Evolutionary conservation across 169 alveolate species (phyloP), one percentile per base, ranked within the genome.

Genomic region (Cryptosporidium parvum): DNA sequence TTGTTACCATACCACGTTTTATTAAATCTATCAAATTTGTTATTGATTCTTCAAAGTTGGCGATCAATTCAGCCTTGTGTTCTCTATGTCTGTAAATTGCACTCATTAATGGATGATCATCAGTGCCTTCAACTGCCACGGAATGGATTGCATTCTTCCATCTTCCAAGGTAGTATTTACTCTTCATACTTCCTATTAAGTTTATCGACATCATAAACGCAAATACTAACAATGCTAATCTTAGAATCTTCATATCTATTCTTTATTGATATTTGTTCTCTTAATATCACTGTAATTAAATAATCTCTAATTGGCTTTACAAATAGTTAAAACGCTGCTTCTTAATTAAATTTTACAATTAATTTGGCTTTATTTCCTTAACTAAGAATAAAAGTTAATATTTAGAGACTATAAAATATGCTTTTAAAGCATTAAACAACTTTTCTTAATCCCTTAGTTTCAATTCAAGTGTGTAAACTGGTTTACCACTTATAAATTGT

Each of bases 91-190:
- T 51, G 53, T 80, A 80, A 44, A 80, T 80, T 62, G 89, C 44
- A 44, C 80, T 61, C 89, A 80, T 80, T 45, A 80, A 16, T n/a
- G 89, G 89, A 39, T 80, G 26, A 29, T 80, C 51, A 62, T 80
- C 89, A 4, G 89, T 80, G 6, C 75, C 75, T 51, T 59, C 75
- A n/a, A 80, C 37, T 14, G 89, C 80, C 3, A 62, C 73, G 23
- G 89, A 80, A 33, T 80, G 89, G 16, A 80, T 33, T 16, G 48
- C 23, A 18, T 80, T 42, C 70, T 59, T 62, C 89, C 89, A 80
- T 21, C 65, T 59, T 5, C 89, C 89, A 14, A 62, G 65, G 51
- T 80, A 39, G 8, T 80, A 80, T 18, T 80, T 80, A 29, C 67
- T 65, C 37, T 80, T 59, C 75, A 59, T 80, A 21, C 89, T 59